Percentiles rank a stretch among this genome's conserved stretches.
phyloP scores from a whole-genome alignment of 441 rosid genomes.

The Jatropha podagrica region DNA sequence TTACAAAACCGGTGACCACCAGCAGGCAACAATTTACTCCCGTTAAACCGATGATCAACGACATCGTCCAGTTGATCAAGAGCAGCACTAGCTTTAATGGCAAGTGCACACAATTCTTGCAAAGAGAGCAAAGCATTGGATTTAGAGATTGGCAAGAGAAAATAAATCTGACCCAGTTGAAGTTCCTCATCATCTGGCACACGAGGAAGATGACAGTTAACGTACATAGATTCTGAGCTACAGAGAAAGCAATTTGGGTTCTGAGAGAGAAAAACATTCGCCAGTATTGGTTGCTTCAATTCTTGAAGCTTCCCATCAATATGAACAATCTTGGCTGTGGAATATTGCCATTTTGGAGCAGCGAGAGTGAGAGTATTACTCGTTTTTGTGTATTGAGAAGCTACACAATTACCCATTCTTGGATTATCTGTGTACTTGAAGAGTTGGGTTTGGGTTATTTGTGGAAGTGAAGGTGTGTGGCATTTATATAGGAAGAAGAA shows the following conservation, averaged over 20 bases:
- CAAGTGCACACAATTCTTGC: constrained; percentile 30
- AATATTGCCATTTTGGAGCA: neutral
- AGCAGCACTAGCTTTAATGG: constrained; percentile 34
- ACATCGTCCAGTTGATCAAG: constrained; percentile 4
- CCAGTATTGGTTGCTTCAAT: constrained; percentile 29
- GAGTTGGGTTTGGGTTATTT: neutral
- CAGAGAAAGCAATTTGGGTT: constrained; percentile 36
- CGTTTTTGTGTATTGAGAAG: constrained; percentile 8
- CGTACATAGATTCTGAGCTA: constrained; percentile 33
- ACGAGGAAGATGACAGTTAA: constrained; percentile 20
- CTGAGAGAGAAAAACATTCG: constrained; percentile 23
- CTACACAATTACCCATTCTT: constrained; percentile 38
- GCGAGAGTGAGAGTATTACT: neutral
- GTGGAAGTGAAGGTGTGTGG: neutral
- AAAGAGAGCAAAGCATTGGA: constrained; percentile 25
- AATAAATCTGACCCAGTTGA: constrained; percentile 38
- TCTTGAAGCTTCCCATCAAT: constrained; percentile 28
- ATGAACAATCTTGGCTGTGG: constrained; percentile 27
- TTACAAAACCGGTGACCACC: constrained; percentile 7
- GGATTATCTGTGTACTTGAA: neutral
- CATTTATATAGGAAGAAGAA: constrained; percentile 26
- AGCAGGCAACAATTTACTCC: neutral
- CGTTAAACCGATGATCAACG: neutral
- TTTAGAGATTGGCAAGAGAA: constrained; percentile 26
- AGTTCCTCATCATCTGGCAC: constrained; percentile 30